These are phyloP conservation scores for Brassica carinata DNA, from an alignment of 345 rosid species.

Conservation along the genomic window DNA sequence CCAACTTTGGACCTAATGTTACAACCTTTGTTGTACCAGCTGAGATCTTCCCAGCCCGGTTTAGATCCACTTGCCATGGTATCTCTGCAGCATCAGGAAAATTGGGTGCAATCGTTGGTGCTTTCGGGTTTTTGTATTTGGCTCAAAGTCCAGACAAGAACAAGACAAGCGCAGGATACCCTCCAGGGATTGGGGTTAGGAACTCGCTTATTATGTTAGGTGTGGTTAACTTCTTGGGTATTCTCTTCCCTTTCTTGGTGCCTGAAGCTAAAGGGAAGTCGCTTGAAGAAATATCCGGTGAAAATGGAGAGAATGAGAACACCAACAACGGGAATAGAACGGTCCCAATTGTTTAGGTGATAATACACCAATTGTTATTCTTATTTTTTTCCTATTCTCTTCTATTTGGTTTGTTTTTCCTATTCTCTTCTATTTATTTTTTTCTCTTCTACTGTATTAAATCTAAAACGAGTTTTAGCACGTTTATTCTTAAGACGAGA, in stretches of 20 bases:
- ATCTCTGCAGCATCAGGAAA: slow-evolving; percentile 75
- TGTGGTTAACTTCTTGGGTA: slow-evolving; percentile 41
- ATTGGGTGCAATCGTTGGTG: slow-evolving; percentile 80
- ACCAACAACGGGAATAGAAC: slow-evolving; percentile 24
- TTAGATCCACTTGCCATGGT: slow-evolving; percentile 91
- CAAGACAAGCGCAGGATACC: slow-evolving; percentile 82
- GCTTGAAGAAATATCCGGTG: slow-evolving; percentile 39
- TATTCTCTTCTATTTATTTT: too few relatives aligned
- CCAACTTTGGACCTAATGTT: slow-evolving; percentile 87
- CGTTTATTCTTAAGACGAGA: too few relatives aligned
- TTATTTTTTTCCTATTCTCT: not conserved
- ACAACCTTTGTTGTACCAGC: slow-evolving; percentile 90
- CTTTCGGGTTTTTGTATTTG: slow-evolving; percentile 65
- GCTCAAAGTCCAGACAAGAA: slow-evolving; percentile 61
- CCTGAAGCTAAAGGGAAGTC: slow-evolving; percentile 42
- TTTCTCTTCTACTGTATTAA: too few relatives aligned
- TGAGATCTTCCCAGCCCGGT: slow-evolving; percentile 81
- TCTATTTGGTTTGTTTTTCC: not conserved
- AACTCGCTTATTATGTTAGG: slow-evolving; percentile 68
- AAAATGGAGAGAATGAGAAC: slow-evolving; percentile 40
- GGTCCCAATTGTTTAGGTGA: slow-evolving; percentile 33
- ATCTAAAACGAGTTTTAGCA: too few relatives aligned
- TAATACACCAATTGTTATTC: not conserved
- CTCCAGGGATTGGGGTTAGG: slow-evolving; percentile 81
- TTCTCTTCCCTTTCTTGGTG: slow-evolving; percentile 40